phyloP scores from a whole-genome alignment of 2,329 filamentous ascomycete species.

The Proliferodiscus dingleyae region DNA sequence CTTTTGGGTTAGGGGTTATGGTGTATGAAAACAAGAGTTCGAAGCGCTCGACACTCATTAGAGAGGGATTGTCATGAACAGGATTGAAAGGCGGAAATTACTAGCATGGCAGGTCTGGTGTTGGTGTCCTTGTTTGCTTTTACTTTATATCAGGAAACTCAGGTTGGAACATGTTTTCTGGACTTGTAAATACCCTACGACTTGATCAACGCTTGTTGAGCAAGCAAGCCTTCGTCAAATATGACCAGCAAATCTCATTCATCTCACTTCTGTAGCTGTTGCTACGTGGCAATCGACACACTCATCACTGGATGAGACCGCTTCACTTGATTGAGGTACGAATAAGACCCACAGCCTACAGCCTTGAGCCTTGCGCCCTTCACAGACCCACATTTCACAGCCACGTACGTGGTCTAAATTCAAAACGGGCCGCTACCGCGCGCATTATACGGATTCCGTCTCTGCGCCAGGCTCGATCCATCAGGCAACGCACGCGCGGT shows the following conservation, averaged over 20 bases:
- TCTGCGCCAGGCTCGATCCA: no score
- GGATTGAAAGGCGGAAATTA: slow-evolving; percentile 13
- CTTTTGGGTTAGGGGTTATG: slow-evolving; percentile 6
- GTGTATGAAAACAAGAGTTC: slow-evolving; percentile 25
- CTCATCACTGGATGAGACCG: no score
- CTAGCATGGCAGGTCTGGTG: slow-evolving; percentile 23
- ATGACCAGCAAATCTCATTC: neutral
- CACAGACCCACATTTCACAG: no score
- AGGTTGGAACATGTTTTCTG: slow-evolving; percentile 4
- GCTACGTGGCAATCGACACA: no score
- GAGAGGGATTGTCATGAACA: slow-evolving; percentile 19
- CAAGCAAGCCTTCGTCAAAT: neutral
- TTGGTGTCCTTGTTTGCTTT: slow-evolving; percentile 14
- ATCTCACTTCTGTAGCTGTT: no score
- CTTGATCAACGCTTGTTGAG: slow-evolving; percentile 7
- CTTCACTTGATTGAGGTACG: no score
- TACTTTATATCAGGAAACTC: slow-evolving; percentile 4
- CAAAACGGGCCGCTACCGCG: no score
- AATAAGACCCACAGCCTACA: no score
- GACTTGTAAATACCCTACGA: slow-evolving; percentile 25
- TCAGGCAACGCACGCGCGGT: no score
- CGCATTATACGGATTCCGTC: no score
- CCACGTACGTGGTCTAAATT: no score
- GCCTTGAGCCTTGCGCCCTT: no score
- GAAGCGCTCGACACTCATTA: slow-evolving; percentile 33